Conservation (phyloP, 2,329 filamentous ascomycete genomes). For the Cladosporium halotolerans region DNA sequence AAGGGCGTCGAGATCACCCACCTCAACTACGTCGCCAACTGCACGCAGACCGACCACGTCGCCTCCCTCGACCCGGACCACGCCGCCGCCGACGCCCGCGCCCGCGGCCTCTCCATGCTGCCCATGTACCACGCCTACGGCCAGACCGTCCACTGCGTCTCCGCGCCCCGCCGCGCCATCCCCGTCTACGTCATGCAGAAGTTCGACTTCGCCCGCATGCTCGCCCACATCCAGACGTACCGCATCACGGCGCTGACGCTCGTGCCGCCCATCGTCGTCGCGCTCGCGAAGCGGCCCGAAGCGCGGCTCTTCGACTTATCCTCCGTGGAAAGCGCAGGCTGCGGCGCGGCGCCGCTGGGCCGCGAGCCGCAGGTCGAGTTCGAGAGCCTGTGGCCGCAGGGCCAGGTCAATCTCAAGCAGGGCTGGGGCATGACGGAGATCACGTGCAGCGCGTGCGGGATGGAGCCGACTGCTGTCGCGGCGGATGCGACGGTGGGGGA, state of each 20-base stretch:
- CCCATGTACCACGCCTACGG: constrained; percentile 58
- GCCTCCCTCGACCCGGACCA: constrained; percentile 44
- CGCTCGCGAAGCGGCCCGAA: constrained; percentile 64
- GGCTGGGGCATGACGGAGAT: constrained; percentile 86
- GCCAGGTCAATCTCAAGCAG: constrained; percentile 53
- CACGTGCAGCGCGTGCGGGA: constrained; percentile 64
- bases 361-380: constrained; percentile 44
- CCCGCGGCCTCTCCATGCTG: constrained; percentile 58
- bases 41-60: constrained; percentile 52
- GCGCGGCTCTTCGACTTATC: constrained; percentile 62
- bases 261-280: constrained; percentile 70
- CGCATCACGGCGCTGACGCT: constrained; percentile 60
- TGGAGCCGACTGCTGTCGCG: constrained; percentile 48
- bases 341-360: constrained; percentile 62
- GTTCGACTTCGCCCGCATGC: constrained; percentile 69
- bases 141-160: constrained; percentile 64
- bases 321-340: constrained; percentile 53
- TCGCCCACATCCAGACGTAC: constrained; percentile 61
- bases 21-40: constrained; percentile 67
- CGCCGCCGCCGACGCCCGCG: constrained; percentile 37
- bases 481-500: constrained; percentile 55
- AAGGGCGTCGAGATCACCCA: constrained; percentile 84
- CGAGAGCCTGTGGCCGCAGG: too few relatives aligned
- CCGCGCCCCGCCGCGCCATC: constrained; percentile 48
- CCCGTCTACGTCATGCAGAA: constrained; percentile 72